Evolutionary conservation across 352 stramenopile species (phyloP), one percentile per base, ranked within the genome.

Genomic region (Globisporangium camurandrum): DNA sequence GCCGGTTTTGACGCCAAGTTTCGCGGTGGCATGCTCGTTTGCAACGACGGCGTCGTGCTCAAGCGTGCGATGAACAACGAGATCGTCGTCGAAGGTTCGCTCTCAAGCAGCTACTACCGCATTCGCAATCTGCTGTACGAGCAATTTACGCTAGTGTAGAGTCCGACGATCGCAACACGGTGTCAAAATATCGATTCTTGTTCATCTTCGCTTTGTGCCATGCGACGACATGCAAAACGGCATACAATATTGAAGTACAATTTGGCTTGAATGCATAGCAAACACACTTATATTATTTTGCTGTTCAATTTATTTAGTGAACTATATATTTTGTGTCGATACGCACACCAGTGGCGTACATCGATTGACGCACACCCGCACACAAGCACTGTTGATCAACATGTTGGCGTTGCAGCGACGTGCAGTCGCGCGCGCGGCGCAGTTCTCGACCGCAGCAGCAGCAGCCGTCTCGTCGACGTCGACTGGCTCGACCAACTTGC

Each of bases 1-100:
- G 80, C 82, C 11, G 84, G 82, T 0, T 95, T 93, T 64, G 84
- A 95, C 54, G 84, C 82, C 61, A 95, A 93, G 52, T 93, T 93
- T 52, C 80, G 77, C n/a, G 77, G 84, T 10, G 82, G 84, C 43
- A 95, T 93, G 84, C 62, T 95, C 23, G 76, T 95, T 9, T 95
- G 84, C 68, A 89, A 91, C 51, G 82, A 95, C 41, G 84, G 84
- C 24, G 82, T 93, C 36, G 84, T 91, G 51, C 80, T 93, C 51
- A 92, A 88, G 64, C 78, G 82, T 8, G 77, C 81, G 2, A 57
- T 84, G 59, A 91, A 93, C 66, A 93, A 95, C 51, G 82, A 93
- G 59, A 84, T 95, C 53, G 67, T 95, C 49, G 75, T 95, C 37
- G 84, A 95, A 62, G 84, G 84, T 30, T 62, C 77, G 44, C 71